phyloP scores from a whole-genome alignment of 805 yeast species.

The Lipomyces spencermartinsiae region DNA sequence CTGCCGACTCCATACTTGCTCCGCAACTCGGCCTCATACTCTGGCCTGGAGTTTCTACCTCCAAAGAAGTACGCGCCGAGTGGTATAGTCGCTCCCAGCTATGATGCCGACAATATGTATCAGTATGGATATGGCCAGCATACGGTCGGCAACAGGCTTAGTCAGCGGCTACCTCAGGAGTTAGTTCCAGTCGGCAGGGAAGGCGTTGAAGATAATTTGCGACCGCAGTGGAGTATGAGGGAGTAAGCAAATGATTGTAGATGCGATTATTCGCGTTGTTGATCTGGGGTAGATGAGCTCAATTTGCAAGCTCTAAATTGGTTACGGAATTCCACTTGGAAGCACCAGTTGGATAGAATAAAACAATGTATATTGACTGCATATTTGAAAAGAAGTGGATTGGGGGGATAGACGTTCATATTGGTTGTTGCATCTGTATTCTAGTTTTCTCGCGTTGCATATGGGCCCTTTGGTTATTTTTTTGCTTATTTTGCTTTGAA shows the following conservation, averaged over 20 bases:
- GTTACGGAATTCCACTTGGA: too few relatives aligned
- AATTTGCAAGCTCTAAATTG: too few relatives aligned
- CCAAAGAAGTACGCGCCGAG: slow-evolving; percentile 21
- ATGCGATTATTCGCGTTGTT: neutral
- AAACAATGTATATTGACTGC: neutral
- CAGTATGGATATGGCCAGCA: neutral
- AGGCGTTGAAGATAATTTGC: slow-evolving; percentile 20
- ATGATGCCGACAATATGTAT: neutral
- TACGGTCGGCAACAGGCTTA: slow-evolving; percentile 3
- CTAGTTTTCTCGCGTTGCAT: neutral
- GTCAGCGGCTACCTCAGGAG: slow-evolving; percentile 14
- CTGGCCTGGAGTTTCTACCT: slow-evolving; percentile 38
- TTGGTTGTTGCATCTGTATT: neutral
- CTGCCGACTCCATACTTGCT: slow-evolving; percentile 37
- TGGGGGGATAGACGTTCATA: neutral
- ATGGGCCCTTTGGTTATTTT: neutral
- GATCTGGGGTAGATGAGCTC: neutral
- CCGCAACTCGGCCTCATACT: slow-evolving; percentile 35
- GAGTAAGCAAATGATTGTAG: neutral
- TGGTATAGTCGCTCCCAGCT: neutral
- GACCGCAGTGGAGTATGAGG: slow-evolving; percentile 35
- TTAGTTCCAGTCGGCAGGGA: slow-evolving; percentile 27
- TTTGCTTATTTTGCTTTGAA: neutral
- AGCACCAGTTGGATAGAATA: too few relatives aligned
- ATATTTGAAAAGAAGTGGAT: neutral